phyloP scores from a whole-genome alignment of 768 basidiomycete species.

The Flagelloscypha sp. region DNA sequence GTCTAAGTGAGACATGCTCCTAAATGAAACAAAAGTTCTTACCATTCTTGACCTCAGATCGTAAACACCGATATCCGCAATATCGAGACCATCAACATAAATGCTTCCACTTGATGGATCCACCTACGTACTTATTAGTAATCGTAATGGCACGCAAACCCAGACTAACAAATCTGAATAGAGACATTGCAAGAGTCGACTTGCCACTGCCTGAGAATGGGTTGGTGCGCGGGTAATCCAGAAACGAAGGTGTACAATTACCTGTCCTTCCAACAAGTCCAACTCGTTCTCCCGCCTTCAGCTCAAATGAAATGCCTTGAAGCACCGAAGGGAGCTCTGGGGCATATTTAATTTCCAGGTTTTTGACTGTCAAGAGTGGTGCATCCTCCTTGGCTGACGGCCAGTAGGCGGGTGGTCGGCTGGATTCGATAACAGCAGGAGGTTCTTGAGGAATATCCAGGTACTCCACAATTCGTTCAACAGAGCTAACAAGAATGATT shows the following conservation, averaged over 20 bases:
- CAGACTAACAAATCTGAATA: conserved; percentile 27
- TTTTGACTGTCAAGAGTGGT: conserved; percentile 33
- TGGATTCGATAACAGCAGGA: conserved; percentile 32
- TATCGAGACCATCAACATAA: conserved; percentile 35
- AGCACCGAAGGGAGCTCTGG: conserved; percentile 45
- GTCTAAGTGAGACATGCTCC: background rate
- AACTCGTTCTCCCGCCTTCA: conserved; percentile 42
- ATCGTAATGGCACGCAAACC: too few species aligned
- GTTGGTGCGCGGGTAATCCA: too few species aligned
- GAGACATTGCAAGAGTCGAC: conserved; percentile 27
- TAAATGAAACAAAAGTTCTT: background rate
- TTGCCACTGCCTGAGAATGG: conserved; percentile 13
- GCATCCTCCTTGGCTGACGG: conserved; percentile 28
- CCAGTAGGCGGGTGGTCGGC: conserved; percentile 50
- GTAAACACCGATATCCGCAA: conserved; percentile 31
- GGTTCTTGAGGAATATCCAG: conserved; percentile 46
- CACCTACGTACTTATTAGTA: too few species aligned
- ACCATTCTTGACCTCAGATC: conserved; percentile 11
- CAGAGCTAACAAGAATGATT: conserved; percentile 23
- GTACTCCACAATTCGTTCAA: conserved; percentile 51
- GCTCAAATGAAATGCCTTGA: conserved; percentile 36
- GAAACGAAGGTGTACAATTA: too few species aligned
- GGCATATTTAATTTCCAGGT: conserved; percentile 42
- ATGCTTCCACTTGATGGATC: conserved; percentile 30
- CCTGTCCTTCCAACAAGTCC: conserved; percentile 41